Conservation (phyloP, 202 grass and related monocot species). For the Musa balbisiana region DNA sequence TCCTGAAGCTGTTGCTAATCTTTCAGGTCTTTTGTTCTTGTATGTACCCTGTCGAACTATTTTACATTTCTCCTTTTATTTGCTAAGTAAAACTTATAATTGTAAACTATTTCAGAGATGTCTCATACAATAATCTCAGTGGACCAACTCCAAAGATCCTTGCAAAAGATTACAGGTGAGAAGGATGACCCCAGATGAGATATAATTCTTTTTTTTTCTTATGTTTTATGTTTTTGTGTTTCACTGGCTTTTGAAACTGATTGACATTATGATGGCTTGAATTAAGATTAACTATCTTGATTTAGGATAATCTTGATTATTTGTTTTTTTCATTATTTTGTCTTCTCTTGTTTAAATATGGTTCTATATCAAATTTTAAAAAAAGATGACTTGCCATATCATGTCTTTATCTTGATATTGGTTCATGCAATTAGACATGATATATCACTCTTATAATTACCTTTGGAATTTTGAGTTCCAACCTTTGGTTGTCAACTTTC, state of each 20-base stretch:
- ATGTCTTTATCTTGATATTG: neutral
- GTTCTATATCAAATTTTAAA: neutral
- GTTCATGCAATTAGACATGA: neutral
- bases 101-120: constrained; percentile 59
- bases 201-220: constrained; percentile 10
- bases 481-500: neutral
- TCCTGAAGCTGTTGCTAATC: constrained; percentile 73
- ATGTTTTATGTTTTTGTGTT: neutral
- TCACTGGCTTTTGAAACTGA: constrained; percentile 2
- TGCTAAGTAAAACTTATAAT: constrained; percentile 29
- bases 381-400: neutral
- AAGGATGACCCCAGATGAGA: neutral
- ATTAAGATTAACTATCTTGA: too few species aligned
- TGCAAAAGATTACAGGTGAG: constrained; percentile 85
- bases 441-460: neutral
- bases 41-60: constrained; percentile 44
- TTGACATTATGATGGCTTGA: neutral
- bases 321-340: neutral
- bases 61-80: constrained; percentile 13
- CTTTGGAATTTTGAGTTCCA: neutral
- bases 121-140: constrained; percentile 87
- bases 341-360: neutral
- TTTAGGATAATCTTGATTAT: neutral
- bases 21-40: constrained; percentile 91
- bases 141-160: constrained; percentile 74